Conservation (phyloP, 257 asterid species). For the Lavandula angustifolia region DNA sequence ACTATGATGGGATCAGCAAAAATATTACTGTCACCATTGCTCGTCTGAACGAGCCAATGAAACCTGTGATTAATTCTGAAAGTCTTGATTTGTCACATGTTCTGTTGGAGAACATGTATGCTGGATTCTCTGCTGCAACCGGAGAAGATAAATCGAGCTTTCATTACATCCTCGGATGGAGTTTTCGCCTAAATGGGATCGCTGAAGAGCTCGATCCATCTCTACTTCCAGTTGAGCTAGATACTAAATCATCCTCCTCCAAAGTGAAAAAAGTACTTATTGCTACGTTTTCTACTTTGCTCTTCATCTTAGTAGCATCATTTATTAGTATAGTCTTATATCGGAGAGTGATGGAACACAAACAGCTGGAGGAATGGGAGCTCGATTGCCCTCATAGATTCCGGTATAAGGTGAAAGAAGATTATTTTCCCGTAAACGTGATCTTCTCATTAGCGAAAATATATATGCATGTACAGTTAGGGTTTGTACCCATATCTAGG, state of each 20-base stretch:
- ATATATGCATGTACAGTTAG: too few species aligned
- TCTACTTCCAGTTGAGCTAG: slow-evolving; percentile 45
- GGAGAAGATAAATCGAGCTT: slow-evolving; percentile 49
- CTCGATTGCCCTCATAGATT: slow-evolving; percentile 73
- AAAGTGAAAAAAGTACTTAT: slow-evolving; percentile 43
- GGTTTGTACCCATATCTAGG: too few species aligned
- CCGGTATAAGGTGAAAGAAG: slow-evolving; percentile 47
- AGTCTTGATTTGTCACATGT: too few species aligned
- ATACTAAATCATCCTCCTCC: slow-evolving; percentile 31
- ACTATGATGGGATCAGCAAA: slow-evolving; percentile 49
- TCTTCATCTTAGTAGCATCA: slow-evolving; percentile 35
- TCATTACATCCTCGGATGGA: slow-evolving; percentile 84
- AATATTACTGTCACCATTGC: slow-evolving; percentile 26
- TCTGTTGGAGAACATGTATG: too few species aligned
- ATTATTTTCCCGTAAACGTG: too few species aligned
- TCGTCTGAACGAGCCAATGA: too few species aligned
- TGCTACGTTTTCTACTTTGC: slow-evolving; percentile 37
- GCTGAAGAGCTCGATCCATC: slow-evolving; percentile 41
- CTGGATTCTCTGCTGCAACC: slow-evolving; percentile 40
- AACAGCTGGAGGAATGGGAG: slow-evolving; percentile 72
- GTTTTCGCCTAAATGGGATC: slow-evolving; percentile 52
- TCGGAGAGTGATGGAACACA: slow-evolving; percentile 36
- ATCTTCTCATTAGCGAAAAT: too few species aligned
- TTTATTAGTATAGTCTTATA: slow-evolving; percentile 18
- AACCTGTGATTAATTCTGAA: slow-evolving; percentile 56